Conservation (phyloP, 441 rosid species). For the Bocquillonia castaneifolia region DNA sequence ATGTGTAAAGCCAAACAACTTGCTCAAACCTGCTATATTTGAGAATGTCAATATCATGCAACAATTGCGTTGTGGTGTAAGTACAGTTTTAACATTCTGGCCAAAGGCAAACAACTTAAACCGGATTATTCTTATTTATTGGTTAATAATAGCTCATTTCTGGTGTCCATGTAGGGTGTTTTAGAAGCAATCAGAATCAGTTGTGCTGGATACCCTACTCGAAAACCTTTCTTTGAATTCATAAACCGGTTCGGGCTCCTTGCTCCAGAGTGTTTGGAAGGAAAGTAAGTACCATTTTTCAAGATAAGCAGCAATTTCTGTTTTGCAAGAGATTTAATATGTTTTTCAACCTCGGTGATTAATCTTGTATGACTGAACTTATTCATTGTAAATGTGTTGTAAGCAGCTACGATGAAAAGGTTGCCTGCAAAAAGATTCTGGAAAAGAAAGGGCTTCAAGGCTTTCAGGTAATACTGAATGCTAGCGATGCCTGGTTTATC, state of each 20-base stretch:
- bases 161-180: conserved; percentile 68
- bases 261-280: conserved; percentile 61
- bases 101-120: background rate
- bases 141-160: conserved; percentile 11
- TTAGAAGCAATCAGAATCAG: conserved; percentile 98
- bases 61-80: conserved; percentile 94
- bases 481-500: conserved; percentile 5
- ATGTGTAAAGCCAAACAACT: conserved; percentile 97
- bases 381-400: conserved; percentile 24
- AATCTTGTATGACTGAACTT: conserved; percentile 20
- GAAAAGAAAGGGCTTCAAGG: conserved; percentile 85
- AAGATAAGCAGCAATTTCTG: conserved; percentile 5
- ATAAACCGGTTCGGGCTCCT: conserved; percentile 87
- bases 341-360: conserved; percentile 20
- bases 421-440: conserved; percentile 62
- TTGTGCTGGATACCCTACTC: conserved; percentile 97
- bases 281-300: conserved; percentile 57
- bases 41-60: conserved; percentile 98
- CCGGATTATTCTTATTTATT: background rate
- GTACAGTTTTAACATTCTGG: conserved; percentile 31
- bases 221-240: conserved; percentile 87
- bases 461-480: conserved; percentile 59
- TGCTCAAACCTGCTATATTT: conserved; percentile 84
- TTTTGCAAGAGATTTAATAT: conserved; percentile 14
- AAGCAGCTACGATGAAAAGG: conserved; percentile 81